phyloP scores from a whole-genome alignment of 345 rosid genomes.

The Punica granatum region DNA sequence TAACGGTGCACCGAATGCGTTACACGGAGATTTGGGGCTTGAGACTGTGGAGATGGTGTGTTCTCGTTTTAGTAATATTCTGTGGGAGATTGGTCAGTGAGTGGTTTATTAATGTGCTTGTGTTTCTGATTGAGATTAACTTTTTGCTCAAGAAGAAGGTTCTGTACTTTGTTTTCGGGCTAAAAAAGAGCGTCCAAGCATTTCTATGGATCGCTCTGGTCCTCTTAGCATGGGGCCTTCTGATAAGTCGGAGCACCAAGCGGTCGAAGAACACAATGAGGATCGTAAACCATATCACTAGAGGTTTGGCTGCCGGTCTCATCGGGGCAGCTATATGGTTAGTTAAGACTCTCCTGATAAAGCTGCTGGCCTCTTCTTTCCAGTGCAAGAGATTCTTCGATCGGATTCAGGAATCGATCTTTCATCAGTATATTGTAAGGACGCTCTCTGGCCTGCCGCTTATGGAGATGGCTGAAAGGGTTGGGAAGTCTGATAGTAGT shows the following conservation, averaged over 20 bases:
- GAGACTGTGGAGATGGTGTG: constrained; percentile 63
- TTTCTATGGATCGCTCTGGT: constrained; percentile 46
- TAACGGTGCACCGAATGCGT: constrained; percentile 26
- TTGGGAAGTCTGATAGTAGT: constrained; percentile 15
- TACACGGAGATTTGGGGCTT: constrained; percentile 32
- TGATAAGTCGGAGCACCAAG: constrained; percentile 39
- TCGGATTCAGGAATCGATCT: constrained; percentile 62
- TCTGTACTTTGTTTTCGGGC: constrained; percentile 52
- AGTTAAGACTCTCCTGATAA: constrained; percentile 41
- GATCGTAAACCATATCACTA: constrained; percentile 36
- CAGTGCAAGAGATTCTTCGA: constrained; percentile 57
- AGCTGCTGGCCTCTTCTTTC: constrained; percentile 48
- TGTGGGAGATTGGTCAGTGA: constrained; percentile 48
- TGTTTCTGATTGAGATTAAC: constrained; percentile 50
- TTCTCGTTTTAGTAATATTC: constrained; percentile 41
- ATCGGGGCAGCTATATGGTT: constrained; percentile 57
- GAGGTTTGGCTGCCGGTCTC: constrained; percentile 40
- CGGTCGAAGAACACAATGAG: constrained; percentile 27
- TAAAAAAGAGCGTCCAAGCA: constrained; percentile 49
- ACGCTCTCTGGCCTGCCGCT: constrained; percentile 60
- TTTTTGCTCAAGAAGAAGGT: constrained; percentile 62
- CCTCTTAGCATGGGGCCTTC: constrained; percentile 51
- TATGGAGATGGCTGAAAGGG: constrained; percentile 39
- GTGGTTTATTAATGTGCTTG: constrained; percentile 42
- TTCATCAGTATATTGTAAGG: constrained; percentile 60